Conservation (phyloP, 768 basidiomycete species). For the Naganishia vaughanmartiniae region DNA sequence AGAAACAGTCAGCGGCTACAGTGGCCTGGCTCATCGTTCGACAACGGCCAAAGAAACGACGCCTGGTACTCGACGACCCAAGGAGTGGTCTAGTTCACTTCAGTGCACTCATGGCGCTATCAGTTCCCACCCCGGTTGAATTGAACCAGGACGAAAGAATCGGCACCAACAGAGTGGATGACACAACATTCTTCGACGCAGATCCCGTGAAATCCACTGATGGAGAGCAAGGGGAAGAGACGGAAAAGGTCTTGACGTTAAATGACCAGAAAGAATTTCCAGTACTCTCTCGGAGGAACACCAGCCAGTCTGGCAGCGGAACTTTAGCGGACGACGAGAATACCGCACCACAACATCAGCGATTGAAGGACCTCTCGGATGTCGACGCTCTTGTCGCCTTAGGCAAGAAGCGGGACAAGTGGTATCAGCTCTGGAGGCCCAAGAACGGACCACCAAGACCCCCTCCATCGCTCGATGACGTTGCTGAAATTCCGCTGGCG, state of each 20-base stretch:
- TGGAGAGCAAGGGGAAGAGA: background rate
- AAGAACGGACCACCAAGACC: constrained; percentile 62
- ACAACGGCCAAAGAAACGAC: background rate
- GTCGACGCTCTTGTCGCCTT: constrained; percentile 1
- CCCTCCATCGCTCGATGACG: constrained; percentile 61
- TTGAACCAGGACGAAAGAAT: background rate
- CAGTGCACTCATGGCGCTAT: background rate
- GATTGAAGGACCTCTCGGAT: background rate
- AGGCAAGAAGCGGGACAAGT: constrained; percentile 15
- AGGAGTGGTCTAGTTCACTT: too few species aligned
- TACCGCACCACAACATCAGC: background rate
- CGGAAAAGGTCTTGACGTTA: background rate
- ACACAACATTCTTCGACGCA: background rate
- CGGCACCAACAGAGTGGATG: background rate
- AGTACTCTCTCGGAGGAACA: background rate
- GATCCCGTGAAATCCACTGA: background rate
- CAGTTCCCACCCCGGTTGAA: background rate
- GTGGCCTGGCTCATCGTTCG: background rate
- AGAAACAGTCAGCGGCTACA: background rate
- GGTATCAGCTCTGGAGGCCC: constrained; percentile 59
- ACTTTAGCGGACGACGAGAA: background rate
- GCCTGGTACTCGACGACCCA: background rate
- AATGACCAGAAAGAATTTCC: background rate
- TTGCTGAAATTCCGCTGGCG: constrained; percentile 62
- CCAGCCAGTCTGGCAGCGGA: background rate